Evolutionary conservation across 2,329 filamentous ascomycete species (phyloP), one percentile per base, ranked within the genome.

Genomic region (Pseudophaeomoniella oleicola): DNA sequence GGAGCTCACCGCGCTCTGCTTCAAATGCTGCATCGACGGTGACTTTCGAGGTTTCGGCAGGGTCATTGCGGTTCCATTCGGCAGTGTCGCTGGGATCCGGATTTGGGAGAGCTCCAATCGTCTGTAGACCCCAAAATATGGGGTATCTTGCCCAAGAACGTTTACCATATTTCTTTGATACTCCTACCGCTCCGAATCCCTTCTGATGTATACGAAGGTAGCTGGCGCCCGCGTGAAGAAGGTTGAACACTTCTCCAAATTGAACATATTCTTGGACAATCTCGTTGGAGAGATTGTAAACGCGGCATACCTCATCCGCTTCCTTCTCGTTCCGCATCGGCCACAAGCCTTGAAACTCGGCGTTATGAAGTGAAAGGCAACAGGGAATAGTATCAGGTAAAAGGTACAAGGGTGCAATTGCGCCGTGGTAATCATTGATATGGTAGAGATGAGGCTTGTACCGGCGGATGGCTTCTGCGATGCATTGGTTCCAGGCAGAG

Each of bases 321-420:
- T 74, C 69, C 19, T 63, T 57, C 2, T 59, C 54, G 16, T 61
- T 68, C 12, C 69, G 56, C 60, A 74, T 69, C 0, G 69, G 66
- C 70, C 70, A 74, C 30, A 74, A 57, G 9, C 70, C 70, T 50
- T 74, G 70, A 49, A 74, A 74, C 41, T 74, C 70, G 36, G 70
- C 70, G 41, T 74, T 74, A 51, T 74, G 70, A 12, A 74, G 64
- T 2, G 69, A 72, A 11, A 73, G 51, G 42, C 64, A 68, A 48
- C 61, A 63, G 9, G 68, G 69, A 27, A 73, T 63, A 3, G 63
- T 66, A 39, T 64, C 49, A 2, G 71, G 70, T 2, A 75, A 60
- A 4, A 73, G 58, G 49, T 75, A 70, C 0, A 74, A 55, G 12
- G 70, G 69, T 15, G 70, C 71, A 2, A 65, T 52, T 6, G 64